Evolutionary conservation across 2,329 filamentous ascomycete species (phyloP).

Genomic region (Pestalotiopsis sp.): DNA sequence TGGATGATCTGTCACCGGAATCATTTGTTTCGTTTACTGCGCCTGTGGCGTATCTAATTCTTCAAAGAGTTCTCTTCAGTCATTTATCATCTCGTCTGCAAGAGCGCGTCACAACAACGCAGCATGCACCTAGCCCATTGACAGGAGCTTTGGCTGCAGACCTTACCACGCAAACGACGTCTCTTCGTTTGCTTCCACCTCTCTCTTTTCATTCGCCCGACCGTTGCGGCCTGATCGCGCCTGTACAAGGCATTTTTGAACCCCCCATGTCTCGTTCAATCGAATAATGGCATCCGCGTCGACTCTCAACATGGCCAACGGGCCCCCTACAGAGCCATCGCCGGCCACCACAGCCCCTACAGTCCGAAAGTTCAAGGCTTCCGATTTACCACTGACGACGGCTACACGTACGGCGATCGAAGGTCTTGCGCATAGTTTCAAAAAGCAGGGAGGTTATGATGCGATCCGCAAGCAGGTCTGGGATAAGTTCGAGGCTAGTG

Average conservation of each 20-base stretch:
- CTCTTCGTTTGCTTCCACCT: background rate
- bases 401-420: constrained; percentile 76
- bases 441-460: constrained; percentile 86
- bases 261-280: no score
- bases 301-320: constrained; percentile 15
- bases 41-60: background rate
- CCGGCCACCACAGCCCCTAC: constrained; percentile 19
- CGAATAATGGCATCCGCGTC: constrained; percentile 24
- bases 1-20: background rate
- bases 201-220: background rate
- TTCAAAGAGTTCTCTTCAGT: background rate
- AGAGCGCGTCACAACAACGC: background rate
- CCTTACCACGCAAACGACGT: background rate
- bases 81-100: background rate
- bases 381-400: constrained; percentile 73
- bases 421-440: constrained; percentile 76
- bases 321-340: constrained; percentile 27
- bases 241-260: background rate
- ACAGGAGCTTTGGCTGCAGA: background rate
- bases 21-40: background rate
- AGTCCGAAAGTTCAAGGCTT: constrained; percentile 65
- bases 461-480: constrained; percentile 75
- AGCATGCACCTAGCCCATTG: background rate
- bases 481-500: constrained; percentile 72
- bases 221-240: background rate